Evolutionary conservation across 257 asterid species (phyloP).

Genomic region (Prunella vulgaris): DNA sequence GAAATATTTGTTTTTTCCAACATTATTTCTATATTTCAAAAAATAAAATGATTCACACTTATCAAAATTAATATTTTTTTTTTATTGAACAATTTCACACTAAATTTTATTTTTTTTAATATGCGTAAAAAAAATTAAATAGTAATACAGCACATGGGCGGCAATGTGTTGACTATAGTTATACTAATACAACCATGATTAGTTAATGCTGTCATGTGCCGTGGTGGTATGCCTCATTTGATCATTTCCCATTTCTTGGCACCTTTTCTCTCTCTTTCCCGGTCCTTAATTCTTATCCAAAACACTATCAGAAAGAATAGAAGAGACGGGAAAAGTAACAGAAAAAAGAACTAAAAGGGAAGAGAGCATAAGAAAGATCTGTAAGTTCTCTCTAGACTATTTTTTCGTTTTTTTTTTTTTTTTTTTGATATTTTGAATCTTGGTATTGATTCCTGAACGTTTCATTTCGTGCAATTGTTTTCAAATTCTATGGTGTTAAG

Average conservation of each 20-base stretch:
- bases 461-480: not conserved
- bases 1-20: too few relatives aligned
- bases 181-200: constrained; percentile 2
- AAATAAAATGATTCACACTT: not conserved
- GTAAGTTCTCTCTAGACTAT: constrained; percentile 6
- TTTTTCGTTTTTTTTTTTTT: not conserved
- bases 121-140: too few relatives aligned
- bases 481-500: not conserved
- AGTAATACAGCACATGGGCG: not conserved
- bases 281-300: constrained; percentile 3
- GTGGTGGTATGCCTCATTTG: not conserved
- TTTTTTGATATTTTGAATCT: not conserved
- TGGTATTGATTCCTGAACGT: not conserved
- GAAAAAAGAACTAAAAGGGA: not conserved
- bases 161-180: not conserved
- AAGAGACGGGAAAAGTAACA: too few relatives aligned
- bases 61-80: too few relatives aligned
- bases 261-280: constrained; percentile 9
- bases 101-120: too few relatives aligned
- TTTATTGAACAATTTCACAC: too few relatives aligned
- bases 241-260: constrained; percentile 20
- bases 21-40: too few relatives aligned
- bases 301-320: not conserved
- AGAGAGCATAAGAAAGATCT: not conserved
- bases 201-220: not conserved